These are phyloP conservation scores for Colletotrichum eremochloae DNA, from an alignment of 2,329 filamentous ascomycete species.

Conservation along the genomic window DNA sequence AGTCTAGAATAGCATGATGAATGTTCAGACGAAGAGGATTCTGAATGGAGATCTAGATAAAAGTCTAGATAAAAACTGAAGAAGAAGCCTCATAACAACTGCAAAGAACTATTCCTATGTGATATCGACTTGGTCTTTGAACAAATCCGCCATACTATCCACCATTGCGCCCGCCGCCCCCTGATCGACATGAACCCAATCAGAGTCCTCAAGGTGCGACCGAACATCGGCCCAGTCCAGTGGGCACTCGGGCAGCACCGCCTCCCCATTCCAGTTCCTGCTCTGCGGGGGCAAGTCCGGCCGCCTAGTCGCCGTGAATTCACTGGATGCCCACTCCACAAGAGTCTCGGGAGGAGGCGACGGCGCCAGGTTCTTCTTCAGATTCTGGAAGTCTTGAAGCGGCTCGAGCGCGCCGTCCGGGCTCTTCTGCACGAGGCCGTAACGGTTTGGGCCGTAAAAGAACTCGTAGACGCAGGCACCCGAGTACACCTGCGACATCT, in stretches of 20 bases:
- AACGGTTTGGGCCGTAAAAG: slow-evolving; percentile 70
- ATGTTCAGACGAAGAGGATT: no score
- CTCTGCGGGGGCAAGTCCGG: not conserved
- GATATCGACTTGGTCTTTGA: not conserved
- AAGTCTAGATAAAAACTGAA: no score
- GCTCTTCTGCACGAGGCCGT: slow-evolving; percentile 48
- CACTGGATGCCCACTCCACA: not conserved
- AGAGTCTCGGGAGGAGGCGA: not conserved
- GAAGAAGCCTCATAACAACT: no score
- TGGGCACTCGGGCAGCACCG: not conserved
- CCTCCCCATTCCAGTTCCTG: not conserved
- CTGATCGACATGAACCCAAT: not conserved
- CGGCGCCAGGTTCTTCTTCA: not conserved
- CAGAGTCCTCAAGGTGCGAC: not conserved
- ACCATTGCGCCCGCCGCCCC: not conserved
- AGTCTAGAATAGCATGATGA: no score
- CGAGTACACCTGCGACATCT: slow-evolving; percentile 73
- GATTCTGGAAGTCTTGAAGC: not conserved
- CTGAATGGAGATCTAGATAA: no score
- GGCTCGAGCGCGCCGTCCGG: not conserved
- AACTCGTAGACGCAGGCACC: slow-evolving; percentile 81
- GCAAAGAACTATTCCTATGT: not conserved
- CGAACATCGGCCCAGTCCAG: slow-evolving; percentile 1
- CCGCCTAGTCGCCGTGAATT: not conserved
- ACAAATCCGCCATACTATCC: not conserved